These are phyloP conservation scores for Puccinia polysora DNA, from an alignment of 1,284 basidiomycete genomes.

Conservation along the genomic window DNA sequence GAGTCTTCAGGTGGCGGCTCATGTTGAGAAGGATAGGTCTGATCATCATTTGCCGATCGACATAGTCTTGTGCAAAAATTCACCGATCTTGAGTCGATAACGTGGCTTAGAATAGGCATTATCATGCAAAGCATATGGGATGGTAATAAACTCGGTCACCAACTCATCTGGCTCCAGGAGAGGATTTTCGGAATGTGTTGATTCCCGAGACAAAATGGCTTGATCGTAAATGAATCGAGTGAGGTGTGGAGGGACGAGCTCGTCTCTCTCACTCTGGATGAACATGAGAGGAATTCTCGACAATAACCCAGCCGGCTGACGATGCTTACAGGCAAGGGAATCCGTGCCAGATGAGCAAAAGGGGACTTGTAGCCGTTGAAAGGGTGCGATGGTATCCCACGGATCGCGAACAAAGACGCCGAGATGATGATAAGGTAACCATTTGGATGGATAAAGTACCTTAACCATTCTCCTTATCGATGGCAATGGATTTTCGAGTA, in stretches of 20 bases:
- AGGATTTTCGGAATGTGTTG: background rate
- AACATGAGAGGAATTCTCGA: slow-evolving; percentile 10
- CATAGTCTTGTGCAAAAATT: slow-evolving; percentile 5
- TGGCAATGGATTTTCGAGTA: slow-evolving; percentile 29
- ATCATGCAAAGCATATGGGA: slow-evolving; percentile 27
- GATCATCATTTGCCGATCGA: too few relatives aligned
- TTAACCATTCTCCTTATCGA: slow-evolving; percentile 14
- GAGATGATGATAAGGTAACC: slow-evolving; percentile 14
- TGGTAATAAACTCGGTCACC: background rate
- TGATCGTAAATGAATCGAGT: background rate
- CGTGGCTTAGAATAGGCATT: slow-evolving; percentile 5
- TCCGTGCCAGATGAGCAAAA: too few relatives aligned
- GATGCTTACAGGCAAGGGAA: too few relatives aligned
- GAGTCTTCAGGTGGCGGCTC: too few relatives aligned
- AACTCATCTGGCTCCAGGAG: background rate
- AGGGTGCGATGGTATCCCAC: background rate
- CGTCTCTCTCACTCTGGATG: slow-evolving; percentile 20
- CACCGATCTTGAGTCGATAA: slow-evolving; percentile 9
- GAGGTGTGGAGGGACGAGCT: slow-evolving; percentile 8
- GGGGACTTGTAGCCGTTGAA: background rate
- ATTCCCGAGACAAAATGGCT: too few relatives aligned
- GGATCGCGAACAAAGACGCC: slow-evolving; percentile 3
- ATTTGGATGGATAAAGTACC: slow-evolving; percentile 15
- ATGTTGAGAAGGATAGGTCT: too few relatives aligned
- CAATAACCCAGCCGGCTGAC: too few relatives aligned